Evolutionary conservation across 192 early-diverging fungal species (phyloP).

Genomic region (Podila clonocystis): DNA sequence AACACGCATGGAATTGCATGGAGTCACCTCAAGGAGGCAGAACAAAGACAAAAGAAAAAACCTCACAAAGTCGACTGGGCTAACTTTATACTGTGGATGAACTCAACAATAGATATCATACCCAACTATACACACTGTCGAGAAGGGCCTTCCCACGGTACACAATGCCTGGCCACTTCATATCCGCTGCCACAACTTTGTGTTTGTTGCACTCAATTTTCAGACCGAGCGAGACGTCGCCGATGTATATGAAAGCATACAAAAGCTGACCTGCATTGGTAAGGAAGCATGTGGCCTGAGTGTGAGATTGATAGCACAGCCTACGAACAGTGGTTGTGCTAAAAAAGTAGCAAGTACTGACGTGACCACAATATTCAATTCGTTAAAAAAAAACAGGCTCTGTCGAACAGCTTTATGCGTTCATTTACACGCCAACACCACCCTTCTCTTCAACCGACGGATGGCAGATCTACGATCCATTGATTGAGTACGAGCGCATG

Average conservation of each 20-base stretch:
- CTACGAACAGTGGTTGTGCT: background rate
- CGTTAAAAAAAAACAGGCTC: constrained; percentile 54
- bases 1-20: constrained; percentile 7
- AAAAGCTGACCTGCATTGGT: constrained; percentile 84
- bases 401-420: constrained; percentile 83
- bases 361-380: no score
- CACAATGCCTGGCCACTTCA: constrained; percentile 58
- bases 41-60: constrained; percentile 2
- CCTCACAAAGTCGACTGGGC: no score
- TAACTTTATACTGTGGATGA: no score
- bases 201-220: constrained; percentile 76
- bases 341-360: no score
- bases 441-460: constrained; percentile 57
- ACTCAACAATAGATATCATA: constrained; percentile 71
- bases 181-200: constrained; percentile 87
- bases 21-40: background rate
- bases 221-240: constrained; percentile 72
- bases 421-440: constrained; percentile 64
- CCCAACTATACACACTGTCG: constrained; percentile 85
- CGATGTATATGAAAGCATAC: constrained; percentile 82
- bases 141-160: constrained; percentile 65
- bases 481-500: constrained; percentile 84
- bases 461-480: constrained; percentile 82
- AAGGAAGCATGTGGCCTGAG: constrained; percentile 18
- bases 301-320: background rate